Evolutionary conservation across 495 filamentous ascomycete species (phyloP), one percentile per base, ranked within the genome.

Genomic region (Tuber borchii): DNA sequence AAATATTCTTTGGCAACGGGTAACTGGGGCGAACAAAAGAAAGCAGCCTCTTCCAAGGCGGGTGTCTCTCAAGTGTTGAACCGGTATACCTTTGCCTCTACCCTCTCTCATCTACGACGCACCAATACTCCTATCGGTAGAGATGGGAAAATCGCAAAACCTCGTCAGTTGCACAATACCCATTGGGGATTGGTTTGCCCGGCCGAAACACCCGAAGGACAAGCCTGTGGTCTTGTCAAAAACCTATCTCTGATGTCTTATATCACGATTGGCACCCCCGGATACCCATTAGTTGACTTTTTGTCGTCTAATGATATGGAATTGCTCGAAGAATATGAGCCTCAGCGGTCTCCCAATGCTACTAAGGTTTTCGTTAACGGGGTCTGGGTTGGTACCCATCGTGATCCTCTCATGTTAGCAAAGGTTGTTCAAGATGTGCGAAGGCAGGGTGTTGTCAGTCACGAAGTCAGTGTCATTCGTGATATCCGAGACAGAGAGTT

Each of bases 21-120:
- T 75, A 99, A 99, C 84, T 99, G 95, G 95, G 96, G 96, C 76
- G 95, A 98, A 77, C 95, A 98, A 85, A 99, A 97, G 88, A 98
- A 98, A 87, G 95, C 95, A 31, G 92, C 91, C 78, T 91, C 89
- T 78, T 91, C 93, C 2, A 98, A 97, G 78, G 95, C 95, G 71
- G 95, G 95, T 85, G 95, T 99, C 43, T 97, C 95, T 16, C 95
- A 99, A 85, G 96, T 99, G 85, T 87, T 99, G 73, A 98, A 97
- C 87, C 90, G 95, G 81, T 98, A 98, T 82, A 98, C 96, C 0
- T 99, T 95, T 82, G 91, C 96, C 31, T 98, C 96, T 44, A 97
- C 94, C 4, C 85, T 99, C 34, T 98, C 96, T 9, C 96, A 98
- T 90, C 88, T 99, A 82, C 90, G 96, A 75, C 90, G 95, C 76